Base-by-base conservation (phyloP, 208 protist species). In the Acanthamoeba sp. region DNA sequence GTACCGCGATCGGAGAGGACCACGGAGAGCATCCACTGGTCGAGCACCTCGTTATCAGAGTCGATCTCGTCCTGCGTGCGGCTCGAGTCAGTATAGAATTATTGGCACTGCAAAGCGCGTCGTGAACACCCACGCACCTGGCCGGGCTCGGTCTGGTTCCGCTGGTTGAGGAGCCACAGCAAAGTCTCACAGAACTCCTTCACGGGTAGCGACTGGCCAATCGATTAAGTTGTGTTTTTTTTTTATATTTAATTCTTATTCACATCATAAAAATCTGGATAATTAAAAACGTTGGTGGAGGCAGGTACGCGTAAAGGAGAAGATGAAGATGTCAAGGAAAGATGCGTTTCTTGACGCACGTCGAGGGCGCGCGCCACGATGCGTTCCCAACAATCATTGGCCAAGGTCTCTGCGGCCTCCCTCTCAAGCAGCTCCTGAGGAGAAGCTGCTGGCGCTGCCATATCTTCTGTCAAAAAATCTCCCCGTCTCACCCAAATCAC, bases 1-100 rank as follows among this genome's bases (percentile, higher is more conserved):
- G 34, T 80, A 80, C 69, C 73, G 12, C 73, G 73, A 52, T 84
- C 73, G 24, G 73, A 45, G 20, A 84, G 73, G 6, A 84, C 22
- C 20, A 84, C 73, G 20, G 73, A 84, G 38, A 84, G 73, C 18
- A 34, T 34, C 73, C 73, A 84, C 1, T 84, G 34, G 22, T 84
- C 73, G 24, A 84, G 34, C 73, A 84, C 42, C 73, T 45, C 38
- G 38, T 52, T 24, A 38, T 84, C 38, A 10, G 64, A 38, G 27
- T 40, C 64, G 7, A 14, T 38, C 1, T 73, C 34, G 4, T 32
- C 34, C 27, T 73, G 7, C 12, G n/a, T 20, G 34, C 64, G n/a
- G n/a, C n/a, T n/a, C n/a, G n/a, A n/a, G n/a, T n/a, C n/a, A n/a
- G n/a, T n/a, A n/a, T n/a, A n/a, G n/a, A n/a, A n/a, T n/a, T n/a